Evolutionary conservation across 2,329 filamentous ascomycete species (phyloP).

Genomic region (Didymellaceae sp.): DNA sequence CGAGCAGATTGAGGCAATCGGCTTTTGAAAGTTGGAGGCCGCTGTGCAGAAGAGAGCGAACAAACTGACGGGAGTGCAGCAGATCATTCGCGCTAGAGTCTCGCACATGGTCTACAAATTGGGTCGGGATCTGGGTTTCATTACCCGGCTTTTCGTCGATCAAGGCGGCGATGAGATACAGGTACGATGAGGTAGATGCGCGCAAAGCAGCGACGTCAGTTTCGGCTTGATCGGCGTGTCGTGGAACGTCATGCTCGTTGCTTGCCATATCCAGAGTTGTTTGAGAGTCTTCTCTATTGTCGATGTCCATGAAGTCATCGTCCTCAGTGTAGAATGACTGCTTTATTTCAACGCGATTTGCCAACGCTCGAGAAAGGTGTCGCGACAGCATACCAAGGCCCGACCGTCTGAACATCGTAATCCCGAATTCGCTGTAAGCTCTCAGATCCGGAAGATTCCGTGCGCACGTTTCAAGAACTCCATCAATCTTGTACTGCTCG

Average conservation of each 20-base stretch:
- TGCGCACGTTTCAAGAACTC: constrained; percentile 48
- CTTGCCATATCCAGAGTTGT: constrained; percentile 56
- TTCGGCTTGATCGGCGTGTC: constrained; percentile 51
- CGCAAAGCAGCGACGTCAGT: constrained; percentile 39
- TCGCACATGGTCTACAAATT: constrained; percentile 38
- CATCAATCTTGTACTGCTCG: constrained; percentile 54
- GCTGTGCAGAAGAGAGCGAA: constrained; percentile 34
- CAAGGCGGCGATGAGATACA: constrained; percentile 36
- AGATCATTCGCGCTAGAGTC: constrained; percentile 39
- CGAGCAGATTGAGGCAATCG: constrained; percentile 39
- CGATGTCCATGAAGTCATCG: constrained; percentile 70
- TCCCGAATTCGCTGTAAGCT: constrained; percentile 21
- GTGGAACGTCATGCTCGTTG: constrained; percentile 48
- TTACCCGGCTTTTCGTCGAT: constrained; percentile 17
- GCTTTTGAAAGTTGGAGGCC: constrained; percentile 26
- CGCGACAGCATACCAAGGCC: constrained; percentile 45
- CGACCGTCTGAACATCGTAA: constrained; percentile 27
- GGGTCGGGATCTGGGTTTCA: constrained; percentile 27
- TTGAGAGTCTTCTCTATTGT: constrained; percentile 69
- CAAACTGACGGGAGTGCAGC: constrained; percentile 39
- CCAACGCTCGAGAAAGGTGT: constrained; percentile 41
- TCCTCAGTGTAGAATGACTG: constrained; percentile 45
- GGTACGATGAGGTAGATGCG: constrained; percentile 38
- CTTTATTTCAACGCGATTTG: constrained; percentile 35
- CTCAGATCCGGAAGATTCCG: constrained; percentile 40